Base-by-base conservation (phyloP, 2,329 filamentous ascomycete genomes). In the Fusarium sp. region DNA sequence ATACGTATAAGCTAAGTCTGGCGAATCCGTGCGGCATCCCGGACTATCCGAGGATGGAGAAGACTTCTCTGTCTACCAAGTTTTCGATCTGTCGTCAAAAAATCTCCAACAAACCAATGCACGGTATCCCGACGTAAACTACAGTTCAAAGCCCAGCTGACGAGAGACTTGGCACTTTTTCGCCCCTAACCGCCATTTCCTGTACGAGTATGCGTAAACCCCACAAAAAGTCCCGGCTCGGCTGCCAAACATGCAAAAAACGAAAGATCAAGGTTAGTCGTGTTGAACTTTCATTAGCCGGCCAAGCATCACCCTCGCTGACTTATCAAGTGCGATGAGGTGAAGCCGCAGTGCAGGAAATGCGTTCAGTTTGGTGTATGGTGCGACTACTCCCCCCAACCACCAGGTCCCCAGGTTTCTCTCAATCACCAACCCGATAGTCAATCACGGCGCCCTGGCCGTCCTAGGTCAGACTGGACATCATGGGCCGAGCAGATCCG, bases 141-240 rank as follows among this genome's bases (percentile, higher is more conserved):
- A 2, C 10, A 8, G 10, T 6, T 7, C 19, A 6, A 25, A 18
- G 5, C 7, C 7, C 11, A 19, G 43, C 23, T 19, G 43, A 13
- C 23, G 0, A 9, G 16, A 12, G 18, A 44, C 0, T 19, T 16
- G 4, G 0, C 23, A 19, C 11, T 12, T 25, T 19, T 12, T 1
- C 1, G 23, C 16, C 23, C 42, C 10, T 18, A 23, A 19, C 18
- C 18, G 16, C 7, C n/a, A n/a, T n/a, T n/a, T n/a, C n/a, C n/a
- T n/a, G 25, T 30, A 47, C 3, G 25, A 30, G 11, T 3, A 47
- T 47, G 25, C 44, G 44, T 47, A 47, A 47, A 16, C 44, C 44
- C 28, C 44, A 47, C 12, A 47, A 47, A 47, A 47, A 30, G 13
- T 47, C 44, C 15, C 44, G 44, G 19, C 23, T 47, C 8, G 44